Evolutionary conservation across 768 basidiomycete genomes (phyloP).

Genomic region (Xerocomus spinulosus): DNA sequence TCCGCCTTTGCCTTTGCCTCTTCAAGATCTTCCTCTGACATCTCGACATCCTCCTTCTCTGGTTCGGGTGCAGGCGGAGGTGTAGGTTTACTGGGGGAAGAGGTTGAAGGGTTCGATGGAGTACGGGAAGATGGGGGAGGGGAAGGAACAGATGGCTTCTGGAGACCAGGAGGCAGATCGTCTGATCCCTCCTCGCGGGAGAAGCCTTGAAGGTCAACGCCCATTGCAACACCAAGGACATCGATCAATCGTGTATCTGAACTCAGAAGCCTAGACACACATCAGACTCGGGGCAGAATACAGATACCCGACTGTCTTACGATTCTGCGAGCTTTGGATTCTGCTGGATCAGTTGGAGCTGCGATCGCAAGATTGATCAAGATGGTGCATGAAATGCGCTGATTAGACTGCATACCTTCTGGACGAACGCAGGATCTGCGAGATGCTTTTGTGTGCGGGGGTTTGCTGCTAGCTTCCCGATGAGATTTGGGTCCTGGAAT

Average conservation of each 20-base stretch:
- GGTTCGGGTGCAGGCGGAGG: slow-evolving; percentile 36
- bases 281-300: slow-evolving; percentile 5
- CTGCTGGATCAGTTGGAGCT: slow-evolving; percentile 65
- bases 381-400: neutral
- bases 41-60: slow-evolving; percentile 60
- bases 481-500: slow-evolving; percentile 79
- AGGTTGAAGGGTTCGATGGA: slow-evolving; percentile 35
- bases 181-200: slow-evolving; percentile 80
- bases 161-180: slow-evolving; percentile 63
- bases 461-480: slow-evolving; percentile 81
- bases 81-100: slow-evolving; percentile 37
- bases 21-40: slow-evolving; percentile 60
- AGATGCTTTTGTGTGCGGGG: slow-evolving; percentile 83
- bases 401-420: slow-evolving; percentile 41
- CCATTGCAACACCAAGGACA: slow-evolving; percentile 89
- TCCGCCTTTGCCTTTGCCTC: slow-evolving; percentile 72
- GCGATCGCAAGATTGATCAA: neutral
- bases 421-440: slow-evolving; percentile 76
- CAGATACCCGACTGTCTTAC: slow-evolving; percentile 31
- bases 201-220: slow-evolving; percentile 86
- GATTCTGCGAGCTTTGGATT: slow-evolving; percentile 61
- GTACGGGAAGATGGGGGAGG: slow-evolving; percentile 28
- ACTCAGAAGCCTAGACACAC: slow-evolving; percentile 45
- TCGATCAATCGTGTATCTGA: slow-evolving; percentile 89
- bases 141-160: slow-evolving; percentile 20